Evolutionary conservation across 2,329 filamentous ascomycete species (phyloP), one percentile per base, ranked within the genome.

Genomic region (Aspergillus uvarum): DNA sequence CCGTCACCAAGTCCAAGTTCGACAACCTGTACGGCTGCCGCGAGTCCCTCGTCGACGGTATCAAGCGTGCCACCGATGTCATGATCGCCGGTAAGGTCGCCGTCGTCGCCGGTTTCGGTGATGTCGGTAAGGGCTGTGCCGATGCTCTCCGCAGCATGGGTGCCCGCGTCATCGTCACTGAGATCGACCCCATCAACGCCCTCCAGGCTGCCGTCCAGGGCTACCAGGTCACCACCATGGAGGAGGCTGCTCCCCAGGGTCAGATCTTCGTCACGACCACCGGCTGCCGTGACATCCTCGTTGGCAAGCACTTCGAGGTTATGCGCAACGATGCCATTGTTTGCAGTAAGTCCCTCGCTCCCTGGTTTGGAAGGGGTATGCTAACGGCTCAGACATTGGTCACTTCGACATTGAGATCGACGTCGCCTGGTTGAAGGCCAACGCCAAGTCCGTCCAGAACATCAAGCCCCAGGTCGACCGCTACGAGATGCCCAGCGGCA

Each of bases 371-470:
- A 22, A 22, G 22, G 22, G 22, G 22, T 14, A 35, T 49, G 44
- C 54, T 62, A 19, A 65, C 24, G 1, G 21, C 5, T 16, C n/a
- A 87, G 86, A 99, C 87, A 99, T 99, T 83, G 94, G 94, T 79
- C 94, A 99, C 86, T 99, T 99, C 82, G 94, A 99, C 80, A 96
- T 97, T 74, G 95, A 99, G 85, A 99, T 99, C 74, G 95, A 99
- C 80, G 95, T 99, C 82, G 95, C 95, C 70, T 99, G 95, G 95
- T 86, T 99, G 81, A 98, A 98, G 91, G 88, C 88, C 82, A 98
- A 96, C 83, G 90, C 94, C 79, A 87, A 88, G 81, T 92, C 89
- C 75, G 90, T 94, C 69, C 89, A 94, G 85, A 96, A 95, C 89
- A 97, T 99, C 88, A 99, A 99, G 89, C 94, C 95, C 76, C 95